phyloP scores from a whole-genome alignment of 495 filamentous ascomycete genomes.

The Penicillium herquei region DNA sequence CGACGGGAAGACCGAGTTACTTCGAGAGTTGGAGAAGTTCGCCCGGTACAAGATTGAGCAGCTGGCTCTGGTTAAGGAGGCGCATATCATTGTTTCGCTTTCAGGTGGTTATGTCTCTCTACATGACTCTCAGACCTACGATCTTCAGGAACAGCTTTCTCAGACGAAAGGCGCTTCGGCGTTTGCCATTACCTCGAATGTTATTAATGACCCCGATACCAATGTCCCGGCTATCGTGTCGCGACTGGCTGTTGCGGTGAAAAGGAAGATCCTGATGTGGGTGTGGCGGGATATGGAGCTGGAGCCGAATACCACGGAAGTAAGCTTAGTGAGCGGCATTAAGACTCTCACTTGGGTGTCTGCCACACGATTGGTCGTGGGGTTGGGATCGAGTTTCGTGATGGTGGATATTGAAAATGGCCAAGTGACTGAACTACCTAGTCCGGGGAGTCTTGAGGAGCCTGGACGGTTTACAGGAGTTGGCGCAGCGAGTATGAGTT shows the following conservation, averaged over 20 bases:
- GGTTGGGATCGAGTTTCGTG: constrained; percentile 83
- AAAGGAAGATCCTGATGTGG: constrained; percentile 86
- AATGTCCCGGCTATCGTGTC: constrained; percentile 89
- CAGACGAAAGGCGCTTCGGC: constrained; percentile 83
- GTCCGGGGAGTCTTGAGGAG: constrained; percentile 71
- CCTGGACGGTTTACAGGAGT: constrained; percentile 63
- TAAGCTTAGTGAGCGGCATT: constrained; percentile 74
- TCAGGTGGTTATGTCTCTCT: constrained; percentile 84
- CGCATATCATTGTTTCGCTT: constrained; percentile 83
- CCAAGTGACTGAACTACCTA: constrained; percentile 71
- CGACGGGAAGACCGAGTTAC: constrained; percentile 64
- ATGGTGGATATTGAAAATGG: constrained; percentile 79
- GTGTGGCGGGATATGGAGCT: constrained; percentile 95
- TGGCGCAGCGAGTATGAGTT: constrained; percentile 80
- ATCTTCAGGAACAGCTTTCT: constrained; percentile 71
- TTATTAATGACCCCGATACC: constrained; percentile 82
- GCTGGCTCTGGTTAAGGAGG: constrained; percentile 92
- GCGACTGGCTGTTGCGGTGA: constrained; percentile 84
- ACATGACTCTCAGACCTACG: constrained; percentile 83
- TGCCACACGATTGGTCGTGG: constrained; percentile 79
- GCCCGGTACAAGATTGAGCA: constrained; percentile 84
- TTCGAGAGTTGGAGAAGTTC: constrained; percentile 93
- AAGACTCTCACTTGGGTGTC: constrained; percentile 87
- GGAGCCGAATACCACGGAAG: constrained; percentile 66
- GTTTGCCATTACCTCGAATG: constrained; percentile 92